Base-by-base conservation (phyloP, 2,329 filamentous ascomycete species). In the Penicillium freii region DNA sequence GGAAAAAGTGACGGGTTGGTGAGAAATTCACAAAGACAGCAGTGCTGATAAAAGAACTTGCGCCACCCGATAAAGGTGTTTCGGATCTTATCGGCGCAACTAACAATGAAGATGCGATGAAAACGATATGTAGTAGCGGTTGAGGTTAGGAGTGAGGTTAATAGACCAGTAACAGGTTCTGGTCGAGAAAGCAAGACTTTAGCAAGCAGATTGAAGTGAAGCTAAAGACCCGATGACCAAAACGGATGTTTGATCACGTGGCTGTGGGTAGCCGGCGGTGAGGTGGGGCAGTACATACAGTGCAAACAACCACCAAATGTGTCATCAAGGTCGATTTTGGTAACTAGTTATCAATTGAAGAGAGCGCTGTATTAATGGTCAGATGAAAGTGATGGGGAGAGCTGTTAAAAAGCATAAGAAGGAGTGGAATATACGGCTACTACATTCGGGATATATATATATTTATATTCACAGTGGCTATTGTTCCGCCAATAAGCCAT, bases 211-310 rank as follows among this genome's bases (percentile, higher is more conserved):
- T 29, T 34, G 21, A 36, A 17, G 39, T 36, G 25, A 56, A 51
- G 53, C 53, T 56, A 43, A 56, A 31, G 53, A 56, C 40, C 46
- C 53, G 53, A 51, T 27, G 52, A 55, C 38, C 39, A 36, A 34
- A 55, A 29, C 11, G 39, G 46, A 51, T 29, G 47, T 42, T 36
- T 43, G 39, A 27, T 43, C 46, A 43, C 51, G 43, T 53, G 43
- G 13, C 2, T 94, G 73, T 97, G 92, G 92, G 84, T 85, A 68
- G 85, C 83, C 59, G 85, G 91, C 69, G 92, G 96, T 77, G 91
- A 90, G 1, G 33, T 59, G 27, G 19, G 21, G 53, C 48, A 51
- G 33, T 43, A 51, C 25, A 19, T 31, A 15, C 29, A 21, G 10
- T 34, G 39, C 33, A 36, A 27, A n/a, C 19, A 21, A 5, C n/a